phyloP scores from a whole-genome alignment of 352 stramenopile genomes.

The Globisporangium yorkense region DNA sequence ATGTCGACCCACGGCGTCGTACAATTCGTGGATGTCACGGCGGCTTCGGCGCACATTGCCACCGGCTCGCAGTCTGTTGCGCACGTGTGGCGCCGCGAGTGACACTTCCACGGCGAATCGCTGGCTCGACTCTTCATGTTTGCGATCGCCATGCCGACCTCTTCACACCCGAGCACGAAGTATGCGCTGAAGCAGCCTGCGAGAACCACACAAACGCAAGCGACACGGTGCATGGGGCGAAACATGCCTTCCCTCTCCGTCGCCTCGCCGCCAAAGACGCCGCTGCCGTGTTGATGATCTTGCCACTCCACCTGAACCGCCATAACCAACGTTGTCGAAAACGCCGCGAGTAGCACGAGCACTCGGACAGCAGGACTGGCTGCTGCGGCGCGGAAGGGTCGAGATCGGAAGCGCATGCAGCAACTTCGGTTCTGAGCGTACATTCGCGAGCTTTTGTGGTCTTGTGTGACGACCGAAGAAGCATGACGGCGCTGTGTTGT shows the following conservation, averaged over 20 bases:
- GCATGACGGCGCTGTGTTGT: not conserved
- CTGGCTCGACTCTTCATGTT: too few relatives aligned
- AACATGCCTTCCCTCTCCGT: slow-evolving; percentile 12
- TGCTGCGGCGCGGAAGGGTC: slow-evolving; percentile 17
- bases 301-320: slow-evolving; percentile 19
- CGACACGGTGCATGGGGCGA: slow-evolving; percentile 10
- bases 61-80: too few relatives aligned
- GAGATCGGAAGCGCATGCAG: slow-evolving; percentile 15
- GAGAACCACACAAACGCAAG: slow-evolving; percentile 11
- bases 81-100: too few relatives aligned
- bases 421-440: slow-evolving; percentile 13
- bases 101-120: too few relatives aligned
- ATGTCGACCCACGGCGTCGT: too few relatives aligned
- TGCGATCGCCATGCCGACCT: not conserved
- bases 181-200: slow-evolving; percentile 6
- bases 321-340: slow-evolving; percentile 5
- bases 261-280: slow-evolving; percentile 5
- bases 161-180: slow-evolving; percentile 10
- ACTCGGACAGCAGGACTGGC: slow-evolving; percentile 4
- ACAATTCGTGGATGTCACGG: too few relatives aligned
- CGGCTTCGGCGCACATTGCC: too few relatives aligned
- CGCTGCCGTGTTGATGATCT: slow-evolving; percentile 12
- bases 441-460: not conserved
- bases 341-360: slow-evolving; percentile 3
- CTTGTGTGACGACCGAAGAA: not conserved